phyloP scores from a whole-genome alignment of 805 yeast genomes.

The Wickerhamomyces rabaulensis region DNA sequence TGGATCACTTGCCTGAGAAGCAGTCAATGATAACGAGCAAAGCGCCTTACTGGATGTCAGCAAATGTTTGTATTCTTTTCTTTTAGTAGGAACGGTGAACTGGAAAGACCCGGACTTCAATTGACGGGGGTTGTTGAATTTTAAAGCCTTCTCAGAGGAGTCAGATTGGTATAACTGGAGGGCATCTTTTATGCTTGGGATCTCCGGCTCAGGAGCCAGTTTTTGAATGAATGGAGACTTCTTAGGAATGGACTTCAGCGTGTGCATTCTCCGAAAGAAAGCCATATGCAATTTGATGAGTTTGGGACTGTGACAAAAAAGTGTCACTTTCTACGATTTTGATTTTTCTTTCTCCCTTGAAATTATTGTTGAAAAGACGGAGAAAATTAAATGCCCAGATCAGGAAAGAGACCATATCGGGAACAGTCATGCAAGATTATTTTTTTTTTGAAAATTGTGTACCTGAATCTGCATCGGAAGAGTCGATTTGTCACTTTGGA shows the following conservation, averaged over 20 bases:
- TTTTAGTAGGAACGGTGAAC: constrained; percentile 61
- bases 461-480: not conserved
- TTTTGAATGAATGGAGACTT: constrained; percentile 10
- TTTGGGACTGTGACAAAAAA: no score
- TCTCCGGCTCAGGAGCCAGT: constrained; percentile 23
- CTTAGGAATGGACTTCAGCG: constrained; percentile 8
- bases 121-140: constrained; percentile 45
- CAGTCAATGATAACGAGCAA: constrained; percentile 50
- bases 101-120: constrained; percentile 63
- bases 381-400: not conserved
- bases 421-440: not conserved
- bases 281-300: not conserved
- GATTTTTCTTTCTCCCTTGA: not conserved
- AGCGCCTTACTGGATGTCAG: constrained; percentile 58
- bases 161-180: constrained; percentile 21
- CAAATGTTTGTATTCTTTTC: constrained; percentile 49
- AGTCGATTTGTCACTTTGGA: no score
- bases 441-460: not conserved
- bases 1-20: constrained; percentile 33
- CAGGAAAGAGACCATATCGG: not conserved
- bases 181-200: constrained; percentile 28
- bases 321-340: not conserved
- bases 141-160: constrained; percentile 17
- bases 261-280: constrained; percentile 5
- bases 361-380: not conserved